Evolutionary conservation across 306 rosid genomes (phyloP).

Genomic region (Quercus rubra): DNA sequence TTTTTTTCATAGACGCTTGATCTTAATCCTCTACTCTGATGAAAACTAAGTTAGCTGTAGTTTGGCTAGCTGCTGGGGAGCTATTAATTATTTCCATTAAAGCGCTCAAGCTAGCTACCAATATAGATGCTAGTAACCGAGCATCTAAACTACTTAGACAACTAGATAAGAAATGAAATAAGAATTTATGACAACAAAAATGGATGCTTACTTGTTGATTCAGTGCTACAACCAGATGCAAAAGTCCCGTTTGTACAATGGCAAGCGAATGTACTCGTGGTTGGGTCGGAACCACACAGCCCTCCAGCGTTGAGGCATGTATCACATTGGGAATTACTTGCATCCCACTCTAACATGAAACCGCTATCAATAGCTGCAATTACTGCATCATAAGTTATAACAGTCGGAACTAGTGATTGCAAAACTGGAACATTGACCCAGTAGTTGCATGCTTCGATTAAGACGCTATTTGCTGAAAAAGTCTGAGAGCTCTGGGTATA

Average conservation of each 20-base stretch:
- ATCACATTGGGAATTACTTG: background rate
- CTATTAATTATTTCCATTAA: background rate
- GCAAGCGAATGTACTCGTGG: too few species aligned
- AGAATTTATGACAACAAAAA: background rate
- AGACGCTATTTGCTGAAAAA: rapidly evolving
- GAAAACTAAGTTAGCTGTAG: background rate
- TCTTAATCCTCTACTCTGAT: background rate
- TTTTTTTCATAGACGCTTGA: background rate
- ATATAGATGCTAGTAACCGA: background rate
- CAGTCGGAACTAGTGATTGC: constrained; percentile 5
- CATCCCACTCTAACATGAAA: constrained; percentile 45
- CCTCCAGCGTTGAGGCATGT: too few species aligned
- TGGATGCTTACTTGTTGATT: constrained; percentile 19
- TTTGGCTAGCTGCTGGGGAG: background rate
- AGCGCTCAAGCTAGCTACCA: background rate
- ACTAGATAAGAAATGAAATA: background rate
- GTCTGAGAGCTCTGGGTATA: too few species aligned
- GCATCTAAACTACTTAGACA: background rate
- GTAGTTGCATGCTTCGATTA: background rate
- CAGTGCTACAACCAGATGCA: constrained; percentile 20
- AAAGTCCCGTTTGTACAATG: background rate
- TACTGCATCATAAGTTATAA: constrained; percentile 16
- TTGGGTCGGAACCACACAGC: too few species aligned
- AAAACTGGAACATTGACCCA: constrained; percentile 27
- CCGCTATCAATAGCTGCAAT: constrained; percentile 35